Evolutionary conservation across 768 basidiomycete genomes (phyloP).

Genomic region (Trichaptum fuscoviolaceum): DNA sequence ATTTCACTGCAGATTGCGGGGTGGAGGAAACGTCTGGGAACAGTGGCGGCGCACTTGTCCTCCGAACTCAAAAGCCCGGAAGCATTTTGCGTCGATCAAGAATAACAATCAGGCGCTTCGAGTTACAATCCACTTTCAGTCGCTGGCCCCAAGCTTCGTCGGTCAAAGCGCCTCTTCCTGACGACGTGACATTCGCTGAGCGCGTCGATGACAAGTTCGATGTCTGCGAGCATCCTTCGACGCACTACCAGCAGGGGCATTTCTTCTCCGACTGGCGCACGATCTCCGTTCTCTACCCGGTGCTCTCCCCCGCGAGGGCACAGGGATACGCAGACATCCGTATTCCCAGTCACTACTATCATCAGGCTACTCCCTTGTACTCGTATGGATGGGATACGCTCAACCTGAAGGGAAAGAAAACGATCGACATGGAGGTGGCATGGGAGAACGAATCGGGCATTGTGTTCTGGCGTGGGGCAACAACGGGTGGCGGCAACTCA

Average conservation of each 20-base stretch:
- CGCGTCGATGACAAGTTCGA: slow-evolving; percentile 62
- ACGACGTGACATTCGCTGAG: slow-evolving; percentile 61
- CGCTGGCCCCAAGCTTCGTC: background rate
- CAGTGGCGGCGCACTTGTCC: slow-evolving; percentile 87
- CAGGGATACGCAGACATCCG: slow-evolving; percentile 84
- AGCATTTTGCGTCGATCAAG: slow-evolving; percentile 70
- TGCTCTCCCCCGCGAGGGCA: slow-evolving; percentile 89
- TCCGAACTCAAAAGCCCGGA: slow-evolving; percentile 72
- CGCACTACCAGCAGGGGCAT: slow-evolving; percentile 85
- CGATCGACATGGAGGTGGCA: slow-evolving; percentile 70
- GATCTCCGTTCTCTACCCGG: slow-evolving; percentile 82
- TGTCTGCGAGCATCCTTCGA: slow-evolving; percentile 78
- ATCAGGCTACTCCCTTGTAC: slow-evolving; percentile 71
- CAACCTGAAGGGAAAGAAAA: slow-evolving; percentile 62
- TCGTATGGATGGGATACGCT: slow-evolving; percentile 89
- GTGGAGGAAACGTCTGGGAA: slow-evolving; percentile 87
- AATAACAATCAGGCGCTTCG: slow-evolving; percentile 25
- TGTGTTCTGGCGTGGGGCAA: slow-evolving; percentile 94
- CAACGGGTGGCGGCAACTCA: slow-evolving; percentile 88
- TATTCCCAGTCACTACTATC: slow-evolving; percentile 97
- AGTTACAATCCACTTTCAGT: background rate
- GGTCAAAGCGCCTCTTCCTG: slow-evolving; percentile 22
- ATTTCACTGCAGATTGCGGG: slow-evolving; percentile 77
- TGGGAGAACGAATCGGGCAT: slow-evolving; percentile 88
- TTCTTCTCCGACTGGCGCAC: slow-evolving; percentile 98